A percentile compares a stretch with the other conserved stretches of the same genome.
phyloP scores from a whole-genome alignment of 2,329 filamentous ascomycete genomes.

The Botrytis fragariae region DNA sequence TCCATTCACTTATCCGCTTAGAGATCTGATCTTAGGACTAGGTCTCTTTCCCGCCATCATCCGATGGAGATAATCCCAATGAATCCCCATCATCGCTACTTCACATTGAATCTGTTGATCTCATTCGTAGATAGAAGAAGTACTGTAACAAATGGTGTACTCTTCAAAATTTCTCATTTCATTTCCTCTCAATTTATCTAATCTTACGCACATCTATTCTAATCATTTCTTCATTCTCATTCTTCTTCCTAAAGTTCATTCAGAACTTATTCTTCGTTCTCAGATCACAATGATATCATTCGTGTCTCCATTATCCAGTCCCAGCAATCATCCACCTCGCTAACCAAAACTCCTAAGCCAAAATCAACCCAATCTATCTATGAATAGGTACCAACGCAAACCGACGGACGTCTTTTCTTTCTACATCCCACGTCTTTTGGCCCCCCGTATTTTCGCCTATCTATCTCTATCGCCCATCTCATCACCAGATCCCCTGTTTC shows the following conservation, averaged over 20 bases:
- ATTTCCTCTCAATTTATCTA: neutral
- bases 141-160: neutral
- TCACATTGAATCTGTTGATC: neutral
- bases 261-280: neutral
- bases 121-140: neutral
- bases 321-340: neutral
- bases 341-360: neutral
- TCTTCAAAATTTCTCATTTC: neutral
- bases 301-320: neutral
- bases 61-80: no score
- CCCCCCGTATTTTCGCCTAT: neutral
- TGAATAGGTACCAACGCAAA: neutral
- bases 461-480: neutral
- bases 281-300: neutral
- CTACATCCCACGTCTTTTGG: neutral
- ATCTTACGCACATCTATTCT: neutral
- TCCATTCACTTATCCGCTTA: no score
- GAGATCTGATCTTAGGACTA: no score
- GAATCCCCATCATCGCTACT: no score
- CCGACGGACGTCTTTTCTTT: neutral
- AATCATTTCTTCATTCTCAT: neutral
- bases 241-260: neutral
- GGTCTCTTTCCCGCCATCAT: no score
- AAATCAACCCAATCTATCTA: neutral
- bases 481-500: neutral